These are phyloP conservation scores for Pseudogymnoascus destructans DNA, from an alignment of 2,329 filamentous ascomycete genomes.

Conservation along the genomic window DNA sequence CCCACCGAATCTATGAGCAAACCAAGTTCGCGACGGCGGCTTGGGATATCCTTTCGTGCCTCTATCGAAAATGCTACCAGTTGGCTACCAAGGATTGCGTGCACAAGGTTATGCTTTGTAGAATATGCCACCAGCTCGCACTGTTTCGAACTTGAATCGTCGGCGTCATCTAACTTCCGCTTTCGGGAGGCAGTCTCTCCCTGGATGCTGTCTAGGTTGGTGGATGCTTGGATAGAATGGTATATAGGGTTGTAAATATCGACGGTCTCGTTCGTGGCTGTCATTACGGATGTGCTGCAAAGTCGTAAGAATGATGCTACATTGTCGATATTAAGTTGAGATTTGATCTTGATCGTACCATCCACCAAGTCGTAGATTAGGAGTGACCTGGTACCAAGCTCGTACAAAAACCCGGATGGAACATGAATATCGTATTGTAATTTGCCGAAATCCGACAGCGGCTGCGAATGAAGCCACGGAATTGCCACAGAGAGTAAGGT, in stretches of 20 bases:
- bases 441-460: slow-evolving; percentile 9
- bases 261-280: slow-evolving; percentile 42
- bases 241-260: slow-evolving; percentile 59
- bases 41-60: slow-evolving; percentile 41
- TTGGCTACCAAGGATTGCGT: slow-evolving; percentile 49
- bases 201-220: slow-evolving; percentile 23
- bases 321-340: slow-evolving; percentile 37
- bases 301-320: slow-evolving; percentile 52
- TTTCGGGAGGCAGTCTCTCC: slow-evolving; percentile 17
- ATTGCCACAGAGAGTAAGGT: slow-evolving; percentile 20
- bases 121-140: slow-evolving; percentile 48
- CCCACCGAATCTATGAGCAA: slow-evolving; percentile 63
- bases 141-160: slow-evolving; percentile 12
- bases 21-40: slow-evolving; percentile 43
- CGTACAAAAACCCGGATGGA: slow-evolving; percentile 49
- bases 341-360: slow-evolving; percentile 47
- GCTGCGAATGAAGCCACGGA: slow-evolving; percentile 10
- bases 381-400: slow-evolving; percentile 41
- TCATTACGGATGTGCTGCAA: slow-evolving; percentile 52
- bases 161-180: slow-evolving; percentile 17
- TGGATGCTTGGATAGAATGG: slow-evolving; percentile 34
- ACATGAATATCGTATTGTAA: slow-evolving; percentile 43
- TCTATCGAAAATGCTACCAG: slow-evolving; percentile 60
- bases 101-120: slow-evolving; percentile 49
- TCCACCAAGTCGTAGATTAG: slow-evolving; percentile 51